These are phyloP conservation scores for Amylostereum areolatum DNA, from an alignment of 1,284 basidiomycete species.

Conservation along the genomic window DNA sequence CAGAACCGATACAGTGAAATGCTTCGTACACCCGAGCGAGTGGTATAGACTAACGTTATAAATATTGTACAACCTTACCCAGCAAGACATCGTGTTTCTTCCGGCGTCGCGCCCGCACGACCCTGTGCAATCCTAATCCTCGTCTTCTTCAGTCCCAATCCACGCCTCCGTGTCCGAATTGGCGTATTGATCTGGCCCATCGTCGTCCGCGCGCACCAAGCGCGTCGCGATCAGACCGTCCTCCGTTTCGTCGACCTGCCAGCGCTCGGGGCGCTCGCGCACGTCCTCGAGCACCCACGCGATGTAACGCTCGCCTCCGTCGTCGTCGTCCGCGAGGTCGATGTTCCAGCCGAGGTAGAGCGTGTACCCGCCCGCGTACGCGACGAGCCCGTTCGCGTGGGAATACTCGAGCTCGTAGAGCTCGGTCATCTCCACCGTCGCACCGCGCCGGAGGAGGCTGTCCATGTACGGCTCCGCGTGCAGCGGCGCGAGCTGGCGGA, in stretches of 20 bases:
- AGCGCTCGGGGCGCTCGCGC: constrained; percentile 39
- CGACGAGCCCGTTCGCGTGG: constrained; percentile 42
- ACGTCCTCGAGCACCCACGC: constrained; percentile 43
- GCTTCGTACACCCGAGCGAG: too few species aligned
- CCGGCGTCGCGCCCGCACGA: too few species aligned
- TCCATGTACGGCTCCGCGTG: constrained; percentile 29
- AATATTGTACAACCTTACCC: too few species aligned
- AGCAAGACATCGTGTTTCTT: too few species aligned
- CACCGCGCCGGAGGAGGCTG: constrained; percentile 55
- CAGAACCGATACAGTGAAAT: too few species aligned
- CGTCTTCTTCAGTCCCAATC: constrained; percentile 14
- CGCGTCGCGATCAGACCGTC: constrained; percentile 34
- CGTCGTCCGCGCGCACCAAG: constrained; percentile 32
- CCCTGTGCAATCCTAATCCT: neutral
- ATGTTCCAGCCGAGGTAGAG: constrained; percentile 67
- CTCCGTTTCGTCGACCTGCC: constrained; percentile 28
- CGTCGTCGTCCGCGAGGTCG: constrained; percentile 38
- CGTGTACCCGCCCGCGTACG: constrained; percentile 32
- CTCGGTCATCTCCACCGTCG: constrained; percentile 50
- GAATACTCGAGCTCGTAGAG: constrained; percentile 49
- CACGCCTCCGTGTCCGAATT: constrained; percentile 52
- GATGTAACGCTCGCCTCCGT: constrained; percentile 47
- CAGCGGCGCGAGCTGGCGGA: constrained; percentile 29
- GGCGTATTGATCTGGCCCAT: constrained; percentile 36
- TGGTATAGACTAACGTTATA: too few species aligned